Base-by-base conservation (phyloP, 306 rosid genomes). In the Cyamopsis tetragonoloba region DNA sequence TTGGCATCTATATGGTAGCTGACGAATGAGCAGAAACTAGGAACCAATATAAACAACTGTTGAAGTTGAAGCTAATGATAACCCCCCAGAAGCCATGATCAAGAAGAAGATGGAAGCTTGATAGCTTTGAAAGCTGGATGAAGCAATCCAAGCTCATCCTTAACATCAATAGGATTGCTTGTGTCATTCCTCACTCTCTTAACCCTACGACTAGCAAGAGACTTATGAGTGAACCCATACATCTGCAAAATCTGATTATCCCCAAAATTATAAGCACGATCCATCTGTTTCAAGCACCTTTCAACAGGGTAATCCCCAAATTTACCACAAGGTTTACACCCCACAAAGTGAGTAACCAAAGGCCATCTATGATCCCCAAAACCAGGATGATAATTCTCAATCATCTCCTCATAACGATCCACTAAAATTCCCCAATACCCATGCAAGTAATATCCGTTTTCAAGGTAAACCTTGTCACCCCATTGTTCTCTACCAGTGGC, bases 341-440 rank as follows among this genome's bases (percentile, higher is more conserved):
- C 96, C 65, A 89, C 96, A 42, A 87, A 89, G 63, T 89, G 96
- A 9, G 96, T 89, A 49, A 89, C 96, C 56, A 87, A 77, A 13
- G 96, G 96, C 96, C 96, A 89, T 55, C 96, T 67, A 43, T 89
- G 88, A 37, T 89, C 96, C 0, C 95, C 96, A 0, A 89, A 28
- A 1, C 96, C 96, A 1, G 96, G 96, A 23, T 87, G 91, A 31
- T 83, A 75, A 39, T 81, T 89, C 47, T 83, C 88, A 2, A 89
- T 85, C 85, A 81, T 78, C 70, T 89, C 96, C 80, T 89, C 96
- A n/a, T 89, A 89, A 3, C 78, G 53, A 30, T 89, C 95, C 3
- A 89, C 96, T 84, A 89, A 14, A 73, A 87, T 87, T 2, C 89
- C 95, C 96, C 91, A 90, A 53, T 87, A 89, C 0, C 96, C 96